Percentiles rank a stretch among this genome's conserved stretches.
These are phyloP conservation scores for Myrica gale DNA, from an alignment of 306 rosid genomes.

Conservation along the genomic window DNA sequence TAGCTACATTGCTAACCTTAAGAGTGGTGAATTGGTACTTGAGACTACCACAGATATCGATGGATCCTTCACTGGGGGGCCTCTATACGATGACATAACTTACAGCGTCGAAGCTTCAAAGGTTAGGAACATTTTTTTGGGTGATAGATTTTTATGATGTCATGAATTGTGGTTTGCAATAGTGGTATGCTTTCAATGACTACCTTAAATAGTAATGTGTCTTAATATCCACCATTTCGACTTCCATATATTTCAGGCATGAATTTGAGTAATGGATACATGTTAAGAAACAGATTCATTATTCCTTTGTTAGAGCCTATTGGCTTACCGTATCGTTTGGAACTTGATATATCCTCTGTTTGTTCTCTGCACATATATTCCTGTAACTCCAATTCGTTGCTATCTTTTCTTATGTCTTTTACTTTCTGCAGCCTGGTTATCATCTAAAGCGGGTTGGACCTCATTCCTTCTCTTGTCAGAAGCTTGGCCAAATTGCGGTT, in stretches of 20 bases:
- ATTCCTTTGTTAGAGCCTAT: background rate
- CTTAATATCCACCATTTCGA: background rate
- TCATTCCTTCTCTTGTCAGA: conserved; percentile 86
- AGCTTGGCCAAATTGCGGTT: conserved; percentile 92
- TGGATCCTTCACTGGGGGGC: conserved; percentile 82
- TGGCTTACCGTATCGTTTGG: background rate
- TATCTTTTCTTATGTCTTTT: conserved; percentile 21
- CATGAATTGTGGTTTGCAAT: conserved; percentile 7
- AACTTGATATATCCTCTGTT: background rate
- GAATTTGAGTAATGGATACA: background rate
- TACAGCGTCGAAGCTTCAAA: conserved; percentile 74
- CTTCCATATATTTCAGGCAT: background rate
- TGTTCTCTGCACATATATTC: background rate
- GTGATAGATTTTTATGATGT: conserved; percentile 4
- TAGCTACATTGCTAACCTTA: conserved; percentile 58
- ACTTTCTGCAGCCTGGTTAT: conserved; percentile 74
- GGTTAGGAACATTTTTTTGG: conserved; percentile 45
- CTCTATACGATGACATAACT: conserved; percentile 77
- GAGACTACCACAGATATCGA: conserved; percentile 72
- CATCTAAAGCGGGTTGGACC: conserved; percentile 75
- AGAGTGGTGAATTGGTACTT: conserved; percentile 70
- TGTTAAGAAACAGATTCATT: background rate
- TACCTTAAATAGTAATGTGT: conserved; percentile 10
- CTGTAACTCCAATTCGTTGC: conserved; percentile 27
- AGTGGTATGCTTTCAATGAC: conserved; percentile 23